Evolutionary conservation across 257 asterid genomes (phyloP).

Genomic region (Gynochthodes officinalis): DNA sequence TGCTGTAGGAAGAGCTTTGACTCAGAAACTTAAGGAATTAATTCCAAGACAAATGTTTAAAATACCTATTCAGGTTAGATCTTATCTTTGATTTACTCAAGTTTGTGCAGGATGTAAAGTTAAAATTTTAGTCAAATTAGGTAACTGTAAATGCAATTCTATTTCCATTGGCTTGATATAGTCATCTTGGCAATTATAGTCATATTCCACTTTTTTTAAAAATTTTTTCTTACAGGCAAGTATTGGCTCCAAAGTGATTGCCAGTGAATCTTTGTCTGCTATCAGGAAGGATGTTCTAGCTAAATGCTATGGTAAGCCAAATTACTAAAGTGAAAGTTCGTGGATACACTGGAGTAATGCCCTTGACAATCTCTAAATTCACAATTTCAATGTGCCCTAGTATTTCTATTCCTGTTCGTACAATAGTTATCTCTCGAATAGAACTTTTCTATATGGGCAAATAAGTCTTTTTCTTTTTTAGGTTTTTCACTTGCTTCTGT

Average conservation of each 20-base stretch:
- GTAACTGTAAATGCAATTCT: neutral
- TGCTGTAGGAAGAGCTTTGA: conserved; percentile 95
- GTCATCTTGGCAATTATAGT: neutral
- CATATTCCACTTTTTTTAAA: neutral
- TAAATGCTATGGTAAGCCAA: conserved; percentile 87
- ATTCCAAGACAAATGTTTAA: conserved; percentile 99
- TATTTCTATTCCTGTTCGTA: neutral
- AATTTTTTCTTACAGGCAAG: conserved; percentile 61
- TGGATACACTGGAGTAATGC: neutral
- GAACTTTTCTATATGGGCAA: neutral
- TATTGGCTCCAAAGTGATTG: conserved; percentile 93
- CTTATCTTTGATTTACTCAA: neutral
- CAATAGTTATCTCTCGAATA: neutral
- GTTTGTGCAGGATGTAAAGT: neutral
- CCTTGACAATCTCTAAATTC: neutral
- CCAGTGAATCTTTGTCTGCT: conserved; percentile 95
- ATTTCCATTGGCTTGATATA: neutral
- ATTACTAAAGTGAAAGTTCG: neutral
- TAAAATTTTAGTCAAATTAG: neutral
- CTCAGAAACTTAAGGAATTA: conserved; percentile 90
- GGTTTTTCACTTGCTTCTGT: neutral
- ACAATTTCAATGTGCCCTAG: neutral
- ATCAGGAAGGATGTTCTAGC: conserved; percentile 98
- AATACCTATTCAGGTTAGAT: conserved; percentile 91
- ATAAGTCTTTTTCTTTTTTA: neutral